Percentiles rank a stretch among this genome's conserved stretches.
These are phyloP conservation scores for Solanum piurae DNA, from an alignment of 257 asterid species.

Conservation along the genomic window DNA sequence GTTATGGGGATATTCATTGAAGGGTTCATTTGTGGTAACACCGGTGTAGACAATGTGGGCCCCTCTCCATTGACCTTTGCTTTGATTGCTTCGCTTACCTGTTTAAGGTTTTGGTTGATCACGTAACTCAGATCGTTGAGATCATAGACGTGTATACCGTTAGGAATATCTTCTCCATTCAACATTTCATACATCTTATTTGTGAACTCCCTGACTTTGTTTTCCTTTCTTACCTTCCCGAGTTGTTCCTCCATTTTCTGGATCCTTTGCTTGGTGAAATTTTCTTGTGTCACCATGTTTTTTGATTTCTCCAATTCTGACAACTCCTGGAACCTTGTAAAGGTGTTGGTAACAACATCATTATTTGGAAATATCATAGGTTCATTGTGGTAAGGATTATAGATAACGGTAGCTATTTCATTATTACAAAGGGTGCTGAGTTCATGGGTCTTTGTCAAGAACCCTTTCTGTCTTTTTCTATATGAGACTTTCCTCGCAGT, in stretches of 20 bases:
- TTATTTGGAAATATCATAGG: neutral
- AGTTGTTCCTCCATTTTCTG: neutral
- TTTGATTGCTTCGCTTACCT: neutral
- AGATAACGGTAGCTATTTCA: neutral
- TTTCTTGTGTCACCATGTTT: neutral
- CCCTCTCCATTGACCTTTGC: neutral
- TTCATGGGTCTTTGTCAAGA: neutral
- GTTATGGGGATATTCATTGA: neutral
- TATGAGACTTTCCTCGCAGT: neutral
- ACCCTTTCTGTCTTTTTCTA: neutral
- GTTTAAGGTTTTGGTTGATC: neutral
- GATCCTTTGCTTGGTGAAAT: neutral
- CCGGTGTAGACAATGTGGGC: neutral
- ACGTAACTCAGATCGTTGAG: neutral
- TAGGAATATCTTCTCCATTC: neutral
- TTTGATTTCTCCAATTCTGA: neutral
- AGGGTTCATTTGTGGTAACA: neutral
- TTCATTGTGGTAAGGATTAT: neutral
- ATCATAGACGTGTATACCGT: neutral
- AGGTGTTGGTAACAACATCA: neutral
- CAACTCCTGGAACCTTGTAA: neutral
- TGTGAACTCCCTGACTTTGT: neutral
- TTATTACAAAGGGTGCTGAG: neutral
- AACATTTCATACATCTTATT: neutral
- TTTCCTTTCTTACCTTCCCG: neutral